Evolutionary conservation across 164 flowering plant species (phyloP).

Genomic region (Sextonia rubra): DNA sequence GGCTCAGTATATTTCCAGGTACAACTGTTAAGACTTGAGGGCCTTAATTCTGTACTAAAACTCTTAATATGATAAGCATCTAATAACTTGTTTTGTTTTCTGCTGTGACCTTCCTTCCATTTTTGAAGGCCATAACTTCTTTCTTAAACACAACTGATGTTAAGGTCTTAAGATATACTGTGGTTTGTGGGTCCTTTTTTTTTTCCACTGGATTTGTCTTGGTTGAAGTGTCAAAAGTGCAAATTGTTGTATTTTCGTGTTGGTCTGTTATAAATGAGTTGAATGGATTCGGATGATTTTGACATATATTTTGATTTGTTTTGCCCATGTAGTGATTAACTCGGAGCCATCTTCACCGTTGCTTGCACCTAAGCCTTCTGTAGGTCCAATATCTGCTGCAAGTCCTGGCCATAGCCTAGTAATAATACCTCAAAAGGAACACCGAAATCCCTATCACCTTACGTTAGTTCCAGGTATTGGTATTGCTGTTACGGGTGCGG

Average conservation of each 20-base stretch:
- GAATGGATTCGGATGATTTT: not conserved
- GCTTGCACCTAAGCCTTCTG: slow-evolving; percentile 50
- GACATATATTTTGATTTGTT: not conserved
- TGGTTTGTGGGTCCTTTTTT: not conserved
- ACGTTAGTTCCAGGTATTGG: slow-evolving; percentile 61
- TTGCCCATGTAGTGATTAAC: slow-evolving; percentile 18
- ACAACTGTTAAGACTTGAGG: slow-evolving; percentile 1
- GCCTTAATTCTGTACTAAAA: not conserved
- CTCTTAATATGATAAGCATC: not conserved
- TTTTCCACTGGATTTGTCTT: not conserved
- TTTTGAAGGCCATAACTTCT: not conserved
- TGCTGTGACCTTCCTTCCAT: not conserved
- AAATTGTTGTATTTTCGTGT: not conserved
- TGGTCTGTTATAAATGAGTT: not conserved
- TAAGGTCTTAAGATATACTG: not conserved
- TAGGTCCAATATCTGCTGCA: slow-evolving; percentile 48
- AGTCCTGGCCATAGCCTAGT: slow-evolving; percentile 46
- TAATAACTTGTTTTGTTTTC: not conserved
- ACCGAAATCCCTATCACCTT: slow-evolving; percentile 52
- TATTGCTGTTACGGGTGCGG: slow-evolving; percentile 55
- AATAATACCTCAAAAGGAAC: slow-evolving; percentile 24
- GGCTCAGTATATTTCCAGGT: slow-evolving; percentile 54
- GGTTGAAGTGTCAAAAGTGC: not conserved
- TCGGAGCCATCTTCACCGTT: slow-evolving; percentile 41
- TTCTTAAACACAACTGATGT: not conserved